Base-by-base conservation (phyloP, 176 grass and related monocot species). In the Puccinellia tenuiflora region DNA sequence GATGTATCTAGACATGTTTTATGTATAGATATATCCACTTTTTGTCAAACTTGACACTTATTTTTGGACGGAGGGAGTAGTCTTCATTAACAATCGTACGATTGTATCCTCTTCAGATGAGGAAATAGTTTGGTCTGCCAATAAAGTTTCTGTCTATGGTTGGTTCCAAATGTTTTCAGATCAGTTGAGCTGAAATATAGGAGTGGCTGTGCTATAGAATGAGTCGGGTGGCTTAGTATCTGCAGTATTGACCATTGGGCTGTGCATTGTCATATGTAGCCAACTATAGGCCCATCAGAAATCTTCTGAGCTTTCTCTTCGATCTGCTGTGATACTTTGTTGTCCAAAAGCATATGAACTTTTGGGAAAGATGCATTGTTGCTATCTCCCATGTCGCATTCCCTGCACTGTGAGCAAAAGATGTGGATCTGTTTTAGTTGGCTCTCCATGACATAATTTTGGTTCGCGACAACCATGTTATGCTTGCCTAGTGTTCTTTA, bases 341-440 rank as follows among this genome's bases (percentile, higher is more conserved):
- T 46, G 33, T 61, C 21, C 37, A 34, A 69, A 87, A 60, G 47
- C 48, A 68, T 29, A 29, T 43, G 30, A 80, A 7, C 31, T 52
- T 86, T 86, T 26, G 65, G 45, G 30, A 83, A 83, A 83, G 79
- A 78, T 40, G 53, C 31, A 38, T 20, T 52, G 28, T 78, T 88
- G 38, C 69, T 85, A 60, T 81, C 69, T 39, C 60, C 28, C 29
- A 38, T 18, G 25, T 37, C 86, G 15, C 45, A 54, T 70, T 43
- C 46, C 20, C 21, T 8, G 22, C 0, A 3, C 6, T 59, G 14
- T 6, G 18, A 52, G 70, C 60, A 51, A 61, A 68, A 81, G 30
- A 63, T 31, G 13, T 20, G 11, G 54, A 33, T 9, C 15, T 26
- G 30, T 42, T 52, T 24, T 30, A 24, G 60, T 22, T 22, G 33